Evolutionary conservation across 768 basidiomycete genomes (phyloP), one percentile per base, ranked within the genome.

Genomic region (Omphalotus guepiniiformis): DNA sequence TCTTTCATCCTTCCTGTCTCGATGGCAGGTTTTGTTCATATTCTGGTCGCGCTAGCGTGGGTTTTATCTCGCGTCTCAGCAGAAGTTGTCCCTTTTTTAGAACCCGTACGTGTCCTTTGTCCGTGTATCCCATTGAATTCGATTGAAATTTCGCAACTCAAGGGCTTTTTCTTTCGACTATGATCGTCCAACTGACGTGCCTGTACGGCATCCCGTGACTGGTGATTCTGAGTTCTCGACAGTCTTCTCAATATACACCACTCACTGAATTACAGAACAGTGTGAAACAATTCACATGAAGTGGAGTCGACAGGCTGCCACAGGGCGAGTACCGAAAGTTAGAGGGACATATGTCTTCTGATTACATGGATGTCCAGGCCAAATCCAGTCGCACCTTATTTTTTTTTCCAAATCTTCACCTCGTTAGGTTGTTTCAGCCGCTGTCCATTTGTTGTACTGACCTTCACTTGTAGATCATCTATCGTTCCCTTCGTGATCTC

Each of bases 351-450:
- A 9, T 16, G 4, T 29, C 32, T 36, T 36, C 19, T 25, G 35
- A 28, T 41, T 12, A 18, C 22, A 41, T 9, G 27, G 23, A 26
- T 19, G 42, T 39, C 8, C 42, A 80, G 76, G 5, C 68, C 69
- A 9, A 68, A 68, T 49, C 75, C 75, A 0, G 64, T 62, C 4
- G 70, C 75, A 2, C 77, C 78, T 5, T 80, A 78, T 56, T 73
- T 59, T n/a, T n/a, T n/a, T 45, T 60, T 79, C 28, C 72, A 76
- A 52, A 67, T 80, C 9, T 77, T 70, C 49, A 70, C 70, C 6
- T 78, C 76, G 70, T 78, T 56, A 51, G 62, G 23, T 18, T 18
- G 25, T 52, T 6, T 19, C 37, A 1, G 2, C 9, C 11, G 22
- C 9, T 18, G 2, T 15, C 7, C 21, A 8, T 21, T 30, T 18